These are phyloP conservation scores for Castanea sativa DNA, from an alignment of 306 rosid species.

Conservation along the genomic window DNA sequence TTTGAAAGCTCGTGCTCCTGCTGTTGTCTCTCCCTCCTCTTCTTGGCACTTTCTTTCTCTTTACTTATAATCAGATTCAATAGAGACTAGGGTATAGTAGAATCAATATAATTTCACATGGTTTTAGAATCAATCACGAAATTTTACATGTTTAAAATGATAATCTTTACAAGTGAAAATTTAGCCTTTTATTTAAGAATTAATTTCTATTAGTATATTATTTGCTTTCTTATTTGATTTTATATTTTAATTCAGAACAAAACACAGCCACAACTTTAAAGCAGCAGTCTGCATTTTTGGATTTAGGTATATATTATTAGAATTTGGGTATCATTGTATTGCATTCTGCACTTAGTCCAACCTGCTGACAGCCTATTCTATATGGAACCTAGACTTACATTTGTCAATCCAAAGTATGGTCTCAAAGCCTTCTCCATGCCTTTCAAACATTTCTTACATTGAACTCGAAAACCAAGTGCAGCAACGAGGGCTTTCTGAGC, in stretches of 20 bases:
- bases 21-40: slow-evolving; percentile 61
- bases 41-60: slow-evolving; percentile 56
- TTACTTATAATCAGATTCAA: neutral
- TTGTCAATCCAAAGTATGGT: slow-evolving; percentile 96
- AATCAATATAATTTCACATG: neutral
- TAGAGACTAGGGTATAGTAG: neutral
- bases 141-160: too few relatives aligned
- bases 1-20: slow-evolving; percentile 63
- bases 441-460: slow-evolving; percentile 94
- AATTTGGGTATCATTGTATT: neutral
- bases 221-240: too few relatives aligned
- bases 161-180: too few relatives aligned
- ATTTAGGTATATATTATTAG: too few relatives aligned
- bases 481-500: slow-evolving; percentile 94
- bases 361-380: neutral
- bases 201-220: too few relatives aligned
- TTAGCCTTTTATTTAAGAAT: too few relatives aligned
- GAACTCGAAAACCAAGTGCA: slow-evolving; percentile 93
- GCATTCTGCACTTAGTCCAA: neutral
- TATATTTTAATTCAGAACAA: too few relatives aligned
- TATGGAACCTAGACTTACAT: slow-evolving; percentile 48
- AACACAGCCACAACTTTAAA: too few relatives aligned
- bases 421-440: slow-evolving; percentile 85
- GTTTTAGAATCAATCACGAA: neutral
- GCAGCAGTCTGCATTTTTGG: too few relatives aligned